phyloP scores from a whole-genome alignment of 2,329 filamentous ascomycete species.

The Aspergillus transmontanensis region DNA sequence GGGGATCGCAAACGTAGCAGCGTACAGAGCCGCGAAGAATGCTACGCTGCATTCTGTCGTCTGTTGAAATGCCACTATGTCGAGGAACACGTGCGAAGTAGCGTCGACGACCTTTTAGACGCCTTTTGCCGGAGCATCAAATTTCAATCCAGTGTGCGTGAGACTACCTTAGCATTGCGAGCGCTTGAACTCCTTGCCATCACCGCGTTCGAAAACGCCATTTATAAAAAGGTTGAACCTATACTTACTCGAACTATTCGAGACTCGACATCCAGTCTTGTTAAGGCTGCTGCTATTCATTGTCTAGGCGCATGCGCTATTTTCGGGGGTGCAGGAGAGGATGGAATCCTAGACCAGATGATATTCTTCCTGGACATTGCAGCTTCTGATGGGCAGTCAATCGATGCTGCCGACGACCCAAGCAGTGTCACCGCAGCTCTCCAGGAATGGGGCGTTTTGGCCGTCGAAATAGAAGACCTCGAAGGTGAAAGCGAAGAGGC shows the following conservation, averaged over 20 bases:
- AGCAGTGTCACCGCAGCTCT: conserved; percentile 73
- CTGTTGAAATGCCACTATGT: conserved; percentile 70
- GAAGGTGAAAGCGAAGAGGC: conserved; percentile 70
- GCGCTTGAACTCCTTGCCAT: conserved; percentile 72
- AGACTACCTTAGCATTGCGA: conserved; percentile 70
- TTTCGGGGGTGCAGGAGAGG: conserved; percentile 72
- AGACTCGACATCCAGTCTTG: conserved; percentile 64
- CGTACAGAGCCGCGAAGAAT: conserved; percentile 68
- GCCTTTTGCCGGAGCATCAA: conserved; percentile 72
- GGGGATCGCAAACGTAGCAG: conserved; percentile 78
- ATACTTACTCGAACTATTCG: conserved; percentile 65
- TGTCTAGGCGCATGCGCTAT: conserved; percentile 71
- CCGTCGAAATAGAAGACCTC: conserved; percentile 74
- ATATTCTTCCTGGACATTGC: conserved; percentile 76
- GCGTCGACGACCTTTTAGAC: conserved; percentile 63
- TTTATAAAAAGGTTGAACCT: conserved; percentile 65
- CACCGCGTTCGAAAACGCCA: conserved; percentile 64
- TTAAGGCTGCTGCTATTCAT: conserved; percentile 73
- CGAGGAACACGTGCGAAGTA: conserved; percentile 61
- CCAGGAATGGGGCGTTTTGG: conserved; percentile 77
- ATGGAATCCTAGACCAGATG: conserved; percentile 71
- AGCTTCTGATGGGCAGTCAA: conserved; percentile 73
- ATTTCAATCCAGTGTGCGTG: conserved; percentile 66
- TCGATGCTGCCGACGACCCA: conserved; percentile 71
- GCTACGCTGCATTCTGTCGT: conserved; percentile 63